Evolutionary conservation across 2,329 filamentous ascomycete species (phyloP).

Genomic region (Knoxdaviesia capensis): DNA sequence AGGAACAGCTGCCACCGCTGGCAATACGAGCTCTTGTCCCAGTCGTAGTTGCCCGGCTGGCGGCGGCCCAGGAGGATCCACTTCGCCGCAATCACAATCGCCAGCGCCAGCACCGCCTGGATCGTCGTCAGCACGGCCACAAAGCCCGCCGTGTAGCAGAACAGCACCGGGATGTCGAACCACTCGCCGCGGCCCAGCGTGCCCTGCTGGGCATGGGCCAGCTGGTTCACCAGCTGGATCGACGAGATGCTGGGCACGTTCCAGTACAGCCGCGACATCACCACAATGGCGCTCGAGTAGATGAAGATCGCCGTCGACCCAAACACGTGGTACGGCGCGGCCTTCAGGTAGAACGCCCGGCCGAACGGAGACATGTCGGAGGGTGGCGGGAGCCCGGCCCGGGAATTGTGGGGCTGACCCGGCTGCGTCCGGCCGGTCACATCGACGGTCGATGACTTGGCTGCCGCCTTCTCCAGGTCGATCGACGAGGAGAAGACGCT

Average conservation of each 20-base stretch:
- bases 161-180: conserved; percentile 17
- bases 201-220: conserved; percentile 9
- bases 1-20: conserved; percentile 37
- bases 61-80: conserved; percentile 30
- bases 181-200: conserved; percentile 5
- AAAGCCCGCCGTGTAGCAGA: conserved; percentile 16
- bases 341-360: conserved; percentile 30
- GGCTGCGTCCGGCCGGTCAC: neutral
- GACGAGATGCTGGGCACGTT: conserved; percentile 25
- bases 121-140: conserved; percentile 21
- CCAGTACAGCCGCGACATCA: conserved; percentile 29
- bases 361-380: conserved; percentile 24
- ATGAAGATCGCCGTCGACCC: conserved; percentile 24
- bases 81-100: conserved; percentile 25
- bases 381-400: neutral
- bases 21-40: conserved; percentile 35
- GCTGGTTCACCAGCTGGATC: conserved; percentile 21
- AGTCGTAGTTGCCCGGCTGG: conserved; percentile 31
- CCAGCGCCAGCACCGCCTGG: conserved; percentile 19
- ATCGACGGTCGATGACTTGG: neutral
- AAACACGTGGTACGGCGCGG: conserved; percentile 28
- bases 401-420: no score
- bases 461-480: conserved; percentile 1
- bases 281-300: conserved; percentile 24
- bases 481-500: neutral